A percentile compares a stretch with the other conserved stretches of the same genome.
These are phyloP conservation scores for Cucumis sativus DNA, from an alignment of 306 rosid genomes.

Conservation along the genomic window Cucumber_9930_V3 NC_026655.2:3914501-3915000, in stretches of 20 bases:
- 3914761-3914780: too few relatives aligned
- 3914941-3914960: background rate
- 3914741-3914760: too few relatives aligned
- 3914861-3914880: constrained; percentile 16
- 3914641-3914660: too few relatives aligned
- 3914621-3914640: background rate
- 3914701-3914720: background rate
- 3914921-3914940: background rate
- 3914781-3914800: background rate
- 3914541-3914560: background rate
- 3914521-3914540: background rate
- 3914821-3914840: background rate
- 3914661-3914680: background rate
- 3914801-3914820: background rate
- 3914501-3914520: background rate
- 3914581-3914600: background rate
- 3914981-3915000: background rate
- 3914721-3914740: background rate
- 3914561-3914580: background rate
- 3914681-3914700: background rate
- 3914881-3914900: constrained; percentile 2
- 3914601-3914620: background rate
- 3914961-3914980: background rate
- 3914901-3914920: background rate
- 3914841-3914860: constrained; percentile 18